Evolutionary conservation across 345 rosid species (phyloP), one percentile per base, ranked within the genome.

Genomic region (Citrus trifoliata): DNA sequence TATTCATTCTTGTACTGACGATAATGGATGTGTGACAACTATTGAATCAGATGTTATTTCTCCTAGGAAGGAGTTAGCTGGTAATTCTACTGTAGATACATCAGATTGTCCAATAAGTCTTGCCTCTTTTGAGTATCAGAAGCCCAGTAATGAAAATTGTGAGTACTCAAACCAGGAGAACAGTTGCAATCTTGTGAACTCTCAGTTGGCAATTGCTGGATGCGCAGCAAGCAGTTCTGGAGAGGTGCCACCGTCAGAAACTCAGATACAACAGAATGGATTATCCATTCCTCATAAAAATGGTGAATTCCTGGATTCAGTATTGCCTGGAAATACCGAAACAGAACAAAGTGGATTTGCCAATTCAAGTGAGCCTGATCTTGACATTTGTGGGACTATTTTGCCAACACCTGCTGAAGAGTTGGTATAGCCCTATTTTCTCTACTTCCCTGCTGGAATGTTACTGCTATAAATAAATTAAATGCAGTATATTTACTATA

Each of bases 351-450:
- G 80, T 74, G 85, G 75, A 68, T 69, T 82, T 40, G 86, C 83
- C 77, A 67, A 81, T 78, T 82, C 88, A 70, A 85, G 87, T 59
- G 84, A 81, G 79, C 85, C 80, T 24, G 78, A 63, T 58, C 86
- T 73, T 66, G 84, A 77, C 79, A 78, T 63, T 75, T 82, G 78
- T 58, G 77, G 81, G 80, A 87, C 80, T 60, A 76, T 72, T 84
- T 61, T 85, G 78, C 83, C 85, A 56, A 73, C 83, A 77, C 82
- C 71, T 83, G 77, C 84, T n/a, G 91, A 80, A 77, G 91, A 88
- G 73, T 91, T 82, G 91, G 98, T 94, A 83, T 51, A 28, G 22
- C 77, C 75, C 74, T 65, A 28, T 78, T 66, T 61, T 8, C 61
- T 60, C 27, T 59, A 37, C 37, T 33, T 71, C 66, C 13, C 27